Evolutionary conservation across 108 stramenopile genomes (phyloP).

Genomic region (Skeletonema marinoi): DNA sequence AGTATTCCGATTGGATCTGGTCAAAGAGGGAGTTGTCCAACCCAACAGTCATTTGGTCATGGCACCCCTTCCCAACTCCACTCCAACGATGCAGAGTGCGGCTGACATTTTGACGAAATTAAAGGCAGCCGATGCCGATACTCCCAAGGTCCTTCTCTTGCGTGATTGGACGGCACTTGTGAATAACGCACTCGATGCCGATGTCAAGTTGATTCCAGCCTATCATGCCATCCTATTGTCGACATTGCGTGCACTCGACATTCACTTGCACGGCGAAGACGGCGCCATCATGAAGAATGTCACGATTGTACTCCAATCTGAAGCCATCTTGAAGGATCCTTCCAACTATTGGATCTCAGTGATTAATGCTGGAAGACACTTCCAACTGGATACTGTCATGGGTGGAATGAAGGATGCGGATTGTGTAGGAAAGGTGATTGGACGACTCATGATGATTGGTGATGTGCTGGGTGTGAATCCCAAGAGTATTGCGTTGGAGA

Average conservation of each 20-base stretch:
- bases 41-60: conserved; percentile 81
- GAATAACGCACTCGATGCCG: conserved; percentile 76
- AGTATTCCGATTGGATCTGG: conserved; percentile 72
- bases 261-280: conserved; percentile 28
- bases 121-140: conserved; percentile 21
- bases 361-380: conserved; percentile 91
- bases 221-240: conserved; percentile 72
- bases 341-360: conserved; percentile 95
- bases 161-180: conserved; percentile 90
- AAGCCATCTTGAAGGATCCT: conserved; percentile 88
- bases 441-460: conserved; percentile 79
- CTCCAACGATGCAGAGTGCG: conserved; percentile 78
- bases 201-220: conserved; percentile 80
- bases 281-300: conserved; percentile 65
- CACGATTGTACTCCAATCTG: conserved; percentile 75
- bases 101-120: conserved; percentile 58
- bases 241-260: conserved; percentile 66
- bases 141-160: conserved; percentile 67
- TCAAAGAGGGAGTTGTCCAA: conserved; percentile 59
- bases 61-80: conserved; percentile 73
- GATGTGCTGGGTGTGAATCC: conserved; percentile 84
- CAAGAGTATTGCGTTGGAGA: conserved; percentile 56
- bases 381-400: conserved; percentile 86
- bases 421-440: conserved; percentile 82
- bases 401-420: conserved; percentile 86